phyloP scores from a whole-genome alignment of 331 rosid genomes.

The Cydonia oblonga region DNA sequence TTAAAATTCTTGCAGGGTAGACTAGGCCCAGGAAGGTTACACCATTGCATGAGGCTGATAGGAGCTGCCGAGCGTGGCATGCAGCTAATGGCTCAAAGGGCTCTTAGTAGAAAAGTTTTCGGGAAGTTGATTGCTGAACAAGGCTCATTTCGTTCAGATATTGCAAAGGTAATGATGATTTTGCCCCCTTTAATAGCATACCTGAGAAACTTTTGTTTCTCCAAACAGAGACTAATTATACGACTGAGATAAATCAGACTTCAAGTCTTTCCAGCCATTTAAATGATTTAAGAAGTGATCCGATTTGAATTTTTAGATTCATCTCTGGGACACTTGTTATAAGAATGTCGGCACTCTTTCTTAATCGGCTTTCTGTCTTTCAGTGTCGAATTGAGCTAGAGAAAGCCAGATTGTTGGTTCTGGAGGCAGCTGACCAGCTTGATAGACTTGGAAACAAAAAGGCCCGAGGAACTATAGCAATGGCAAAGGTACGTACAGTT shows the following conservation, averaged over 20 bases:
- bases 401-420: conserved; percentile 66
- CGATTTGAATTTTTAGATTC: not conserved
- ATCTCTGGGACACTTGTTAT: not conserved
- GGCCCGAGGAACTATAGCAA: conserved; percentile 84
- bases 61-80: conserved; percentile 95
- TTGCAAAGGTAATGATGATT: conserved; percentile 58
- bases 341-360: not conserved
- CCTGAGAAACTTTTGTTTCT: not conserved
- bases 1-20: conserved; percentile 58
- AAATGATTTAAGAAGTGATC: not conserved
- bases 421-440: conserved; percentile 91
- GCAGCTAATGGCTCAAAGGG: conserved; percentile 73
- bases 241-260: not conserved
- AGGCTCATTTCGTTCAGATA: conserved; percentile 75
- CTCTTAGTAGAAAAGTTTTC: conserved; percentile 66
- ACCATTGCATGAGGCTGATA: conserved; percentile 93
- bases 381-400: conserved; percentile 95
- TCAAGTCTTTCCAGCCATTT: not conserved
- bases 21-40: conserved; percentile 96
- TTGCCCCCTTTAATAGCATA: not conserved
- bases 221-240: not conserved
- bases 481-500: conserved; percentile 67
- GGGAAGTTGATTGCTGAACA: conserved; percentile 91
- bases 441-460: conserved; percentile 78
- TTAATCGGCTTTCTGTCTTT: conserved; percentile 1